These are phyloP conservation scores for Blepharisma japonicum DNA, from an alignment of 73 alveolate species.

Conservation along the genomic window DNA sequence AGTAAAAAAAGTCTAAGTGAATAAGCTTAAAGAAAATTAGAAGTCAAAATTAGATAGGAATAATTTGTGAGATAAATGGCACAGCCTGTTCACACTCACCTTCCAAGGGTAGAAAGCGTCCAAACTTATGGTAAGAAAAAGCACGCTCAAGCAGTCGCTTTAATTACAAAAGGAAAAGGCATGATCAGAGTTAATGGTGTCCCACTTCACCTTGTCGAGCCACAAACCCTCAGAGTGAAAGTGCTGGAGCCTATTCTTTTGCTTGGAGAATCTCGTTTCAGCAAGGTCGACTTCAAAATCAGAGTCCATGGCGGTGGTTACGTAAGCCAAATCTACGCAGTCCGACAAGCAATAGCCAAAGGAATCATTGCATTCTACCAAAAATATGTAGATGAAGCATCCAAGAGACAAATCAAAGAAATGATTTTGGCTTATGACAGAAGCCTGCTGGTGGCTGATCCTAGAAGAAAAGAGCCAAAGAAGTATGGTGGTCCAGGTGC, in stretches of 20 bases:
- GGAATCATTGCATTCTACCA: conserved; percentile 81
- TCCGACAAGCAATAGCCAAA: conserved; percentile 89
- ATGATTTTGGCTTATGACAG: conserved; percentile 78
- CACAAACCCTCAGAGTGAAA: conserved; percentile 74
- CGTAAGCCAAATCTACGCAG: conserved; percentile 78
- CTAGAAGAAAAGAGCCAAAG: conserved; percentile 91
- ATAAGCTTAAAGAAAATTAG: too few relatives aligned
- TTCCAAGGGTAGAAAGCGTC: conserved; percentile 49
- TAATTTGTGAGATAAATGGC: conserved; percentile 2
- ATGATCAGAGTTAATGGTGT: conserved; percentile 77
- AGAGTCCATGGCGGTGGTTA: conserved; percentile 90
- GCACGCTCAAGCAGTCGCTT: conserved; percentile 87
- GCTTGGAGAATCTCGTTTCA: conserved; percentile 78
- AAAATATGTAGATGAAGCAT: conserved; percentile 80
- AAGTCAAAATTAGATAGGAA: too few relatives aligned
- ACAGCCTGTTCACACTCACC: conserved; percentile 16
- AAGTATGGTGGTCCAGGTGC: conserved; percentile 93
- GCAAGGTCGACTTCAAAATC: conserved; percentile 71
- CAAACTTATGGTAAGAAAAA: conserved; percentile 86
- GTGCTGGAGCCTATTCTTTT: conserved; percentile 80
- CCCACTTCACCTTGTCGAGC: conserved; percentile 83
- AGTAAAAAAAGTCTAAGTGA: too few relatives aligned
- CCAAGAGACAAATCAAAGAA: conserved; percentile 76
- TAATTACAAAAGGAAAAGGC: conserved; percentile 75
- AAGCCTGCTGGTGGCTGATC: conserved; percentile 82